Base-by-base conservation (phyloP, 106 monocot genomes). In the Dioscorea zingiberensis region DNA sequence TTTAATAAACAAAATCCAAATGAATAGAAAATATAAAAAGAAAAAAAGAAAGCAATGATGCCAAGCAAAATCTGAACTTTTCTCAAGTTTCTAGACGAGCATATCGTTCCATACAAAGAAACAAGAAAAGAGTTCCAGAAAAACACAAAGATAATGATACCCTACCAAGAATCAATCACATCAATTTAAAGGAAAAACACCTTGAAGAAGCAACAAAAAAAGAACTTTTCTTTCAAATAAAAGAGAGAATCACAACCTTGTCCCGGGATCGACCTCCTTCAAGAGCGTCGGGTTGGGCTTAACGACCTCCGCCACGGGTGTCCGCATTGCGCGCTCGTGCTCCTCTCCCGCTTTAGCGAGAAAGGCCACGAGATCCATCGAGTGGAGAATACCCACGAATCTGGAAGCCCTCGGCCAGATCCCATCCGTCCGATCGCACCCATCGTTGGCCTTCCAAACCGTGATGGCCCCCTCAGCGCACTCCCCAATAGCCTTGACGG, bases 381-480 rank as follows among this genome's bases (percentile, higher is more conserved):
- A 69, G 44, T 62, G 76, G 38, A 84, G 54, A 22, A 84, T 57
- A 25, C 84, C 84, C 23, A 84, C 76, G 61, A 84, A 82, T 68
- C 87, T 44, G 18, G 45, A 58, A 13, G 57, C 59, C 54, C 44
- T 48, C 66, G 51, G 29, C 55, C 19, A 47, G 46, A 8, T 13
- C 7, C 46, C 46, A 7, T 13, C 46, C 46, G 46, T 7, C 51
- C 51, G 19, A 51, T 18, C 10, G 48, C 19, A 14, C 7, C 58
- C 65, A 23, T 49, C 28, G 47, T 13, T 26, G 63, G 15, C 15
- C 38, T 76, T 69, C 80, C 83, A 83, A 25, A 83, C 87, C n/a
- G 77, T 62, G 24, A 83, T 65, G 19, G 87, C 76, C 12, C 77
- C 78, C 67, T 87, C 87, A 27, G 87, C 59, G 56, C 67, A 80